Percentiles rank a stretch among this genome's conserved stretches.
These are phyloP conservation scores for Melampsora americana DNA, from an alignment of 1,284 basidiomycete genomes.

Conservation along the genomic window DNA sequence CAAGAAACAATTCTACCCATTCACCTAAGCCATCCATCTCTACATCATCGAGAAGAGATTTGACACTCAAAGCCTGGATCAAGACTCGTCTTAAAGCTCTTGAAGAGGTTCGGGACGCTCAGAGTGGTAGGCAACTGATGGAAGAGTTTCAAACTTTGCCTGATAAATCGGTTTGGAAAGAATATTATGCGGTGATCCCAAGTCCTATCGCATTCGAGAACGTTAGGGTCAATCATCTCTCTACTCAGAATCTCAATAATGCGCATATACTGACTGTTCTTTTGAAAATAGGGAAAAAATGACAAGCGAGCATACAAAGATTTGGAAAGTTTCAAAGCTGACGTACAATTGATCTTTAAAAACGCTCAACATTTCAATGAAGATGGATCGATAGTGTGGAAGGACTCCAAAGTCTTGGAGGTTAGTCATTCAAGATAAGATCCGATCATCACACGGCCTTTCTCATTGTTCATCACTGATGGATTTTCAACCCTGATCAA, in stretches of 20 bases:
- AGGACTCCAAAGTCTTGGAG: conserved; percentile 49
- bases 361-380: conserved; percentile 52
- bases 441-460: no score
- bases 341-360: conserved; percentile 48
- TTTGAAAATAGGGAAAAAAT: conserved; percentile 45
- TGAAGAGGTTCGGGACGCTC: conserved; percentile 8
- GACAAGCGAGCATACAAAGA: conserved; percentile 47
- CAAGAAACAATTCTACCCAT: background rate
- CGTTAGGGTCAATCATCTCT: conserved; percentile 42
- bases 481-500: background rate
- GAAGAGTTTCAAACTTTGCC: conserved; percentile 49
- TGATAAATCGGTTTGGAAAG: conserved; percentile 46
- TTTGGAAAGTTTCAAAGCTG: conserved; percentile 47
- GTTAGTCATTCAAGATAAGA: conserved; percentile 45
- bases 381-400: conserved; percentile 48
- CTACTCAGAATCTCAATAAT: background rate
- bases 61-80: conserved; percentile 15
- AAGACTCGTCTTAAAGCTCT: conserved; percentile 12
- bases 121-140: conserved; percentile 47
- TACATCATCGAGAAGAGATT: background rate
- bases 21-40: conserved; percentile 1
- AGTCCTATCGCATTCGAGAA: conserved; percentile 48
- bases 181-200: conserved; percentile 49
- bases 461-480: background rate
- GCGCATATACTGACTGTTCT: conserved; percentile 17